Evolutionary conservation across 768 basidiomycete genomes (phyloP), one percentile per base, ranked within the genome.

Genomic region (Naganishia antarctica): DNA sequence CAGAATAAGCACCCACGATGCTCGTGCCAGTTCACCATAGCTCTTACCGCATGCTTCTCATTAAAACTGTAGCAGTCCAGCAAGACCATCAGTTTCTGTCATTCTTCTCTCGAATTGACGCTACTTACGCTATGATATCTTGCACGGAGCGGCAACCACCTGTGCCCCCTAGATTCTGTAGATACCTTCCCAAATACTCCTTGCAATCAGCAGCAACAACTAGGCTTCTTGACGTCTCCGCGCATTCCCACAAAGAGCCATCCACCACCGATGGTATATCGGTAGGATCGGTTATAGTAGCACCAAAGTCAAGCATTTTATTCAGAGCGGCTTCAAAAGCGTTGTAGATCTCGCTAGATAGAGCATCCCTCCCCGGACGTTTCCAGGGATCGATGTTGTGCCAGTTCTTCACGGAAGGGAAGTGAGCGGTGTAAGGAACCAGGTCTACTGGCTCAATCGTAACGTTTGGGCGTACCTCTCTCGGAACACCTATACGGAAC

Each of bases 91-190:
- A n/a, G 7, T 8, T 7, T 8, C 26, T 8, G 46, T 8, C 46
- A n/a, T 8, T 48, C n/a, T 8, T 48, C 7, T 48, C 46, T 48
- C n/a, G 9, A 23, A 3, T 43, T 25, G 13, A 37, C 9, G 45
- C n/a, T 13, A 65, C 68, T 62, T 40, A 69, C 68, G 45, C 63
- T 29, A 69, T 69, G 51, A 69, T 60, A 50, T 69, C 68, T 32
- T 60, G 63, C 29, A 69, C 65, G 31, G 50, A 61, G 25, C 62
- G 57, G 25, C 62, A 64, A 0, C 68, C 68, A 1, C 68, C 68
- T 25, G 40, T 26, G 18, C 68, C 61, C 34, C 62, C 66, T 13
- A 66, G 53, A 16, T 29, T 50, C 23, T 57, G 40, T 23, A 69
- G 31, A 41, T 69, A 69, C 23, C 43, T 57, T 1, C 43, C 47